Conservation (phyloP, 1,139 yeast genomes). For the Kodamaea arcana region DNA sequence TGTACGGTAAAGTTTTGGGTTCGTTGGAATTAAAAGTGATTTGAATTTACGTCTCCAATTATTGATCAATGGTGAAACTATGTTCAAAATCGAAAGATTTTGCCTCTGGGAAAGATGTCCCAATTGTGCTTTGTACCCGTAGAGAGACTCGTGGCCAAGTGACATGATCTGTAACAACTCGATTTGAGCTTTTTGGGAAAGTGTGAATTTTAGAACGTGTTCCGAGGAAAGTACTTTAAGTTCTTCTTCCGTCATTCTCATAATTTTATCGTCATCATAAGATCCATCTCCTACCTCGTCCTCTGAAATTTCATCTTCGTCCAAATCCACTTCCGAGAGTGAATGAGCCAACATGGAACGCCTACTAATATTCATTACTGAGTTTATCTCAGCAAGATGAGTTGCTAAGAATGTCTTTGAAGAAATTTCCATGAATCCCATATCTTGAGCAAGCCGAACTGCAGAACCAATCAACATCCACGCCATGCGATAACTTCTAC, state of each 20-base stretch:
- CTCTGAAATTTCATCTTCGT: constrained; percentile 35
- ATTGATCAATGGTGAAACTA: constrained; percentile 71
- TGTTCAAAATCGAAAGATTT: constrained; percentile 65
- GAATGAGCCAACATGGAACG: constrained; percentile 68
- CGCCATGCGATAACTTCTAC: constrained; percentile 85
- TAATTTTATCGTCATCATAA: constrained; percentile 26
- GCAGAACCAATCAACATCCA: constrained; percentile 93
- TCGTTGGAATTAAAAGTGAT: constrained; percentile 49
- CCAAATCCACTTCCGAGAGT: constrained; percentile 57
- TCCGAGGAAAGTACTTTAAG: constrained; percentile 26
- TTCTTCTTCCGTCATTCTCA: constrained; percentile 37
- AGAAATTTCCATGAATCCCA: constrained; percentile 73
- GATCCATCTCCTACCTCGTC: constrained; percentile 23
- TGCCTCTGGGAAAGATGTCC: constrained; percentile 57
- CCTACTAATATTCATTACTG: constrained; percentile 68
- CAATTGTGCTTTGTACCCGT: constrained; percentile 58
- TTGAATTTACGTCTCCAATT: constrained; percentile 72
- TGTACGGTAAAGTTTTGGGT: constrained; percentile 21
- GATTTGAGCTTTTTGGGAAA: constrained; percentile 70
- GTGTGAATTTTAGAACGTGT: constrained; percentile 43
- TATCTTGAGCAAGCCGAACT: constrained; percentile 80
- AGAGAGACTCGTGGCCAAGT: constrained; percentile 78
- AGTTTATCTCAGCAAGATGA: constrained; percentile 75
- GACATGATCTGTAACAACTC: constrained; percentile 77
- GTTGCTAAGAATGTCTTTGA: constrained; percentile 77